phyloP scores from a whole-genome alignment of 2,329 filamentous ascomycete genomes.

The Colletotrichum musicola region DNA sequence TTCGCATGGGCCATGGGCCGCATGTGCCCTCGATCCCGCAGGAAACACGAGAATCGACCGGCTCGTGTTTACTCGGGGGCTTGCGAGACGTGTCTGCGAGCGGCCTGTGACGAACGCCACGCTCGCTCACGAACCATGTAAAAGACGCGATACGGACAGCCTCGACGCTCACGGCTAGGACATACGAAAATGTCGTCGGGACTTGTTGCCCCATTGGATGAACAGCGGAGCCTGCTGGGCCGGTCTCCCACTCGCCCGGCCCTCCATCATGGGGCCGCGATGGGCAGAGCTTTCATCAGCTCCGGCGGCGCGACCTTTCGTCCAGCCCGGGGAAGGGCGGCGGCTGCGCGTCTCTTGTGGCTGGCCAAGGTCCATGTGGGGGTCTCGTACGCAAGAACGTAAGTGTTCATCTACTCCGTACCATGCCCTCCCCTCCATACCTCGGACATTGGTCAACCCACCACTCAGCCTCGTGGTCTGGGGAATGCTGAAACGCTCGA shows the following conservation, averaged over 20 bases:
- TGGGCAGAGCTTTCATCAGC: conserved; percentile 13
- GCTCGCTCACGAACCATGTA: background rate
- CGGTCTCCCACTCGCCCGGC: conserved; percentile 27
- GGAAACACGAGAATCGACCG: background rate
- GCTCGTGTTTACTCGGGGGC: background rate
- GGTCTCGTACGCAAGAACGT: conserved; percentile 18
- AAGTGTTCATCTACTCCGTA: conserved; percentile 6
- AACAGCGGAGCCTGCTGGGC: conserved; percentile 17
- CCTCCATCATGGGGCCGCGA: conserved; percentile 3
- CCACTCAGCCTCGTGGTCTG: conserved; percentile 10
- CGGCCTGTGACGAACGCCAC: conserved; percentile 30
- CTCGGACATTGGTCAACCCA: conserved; percentile 11
- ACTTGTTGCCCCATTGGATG: conserved; percentile 8
- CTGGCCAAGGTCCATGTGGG: conserved; percentile 19
- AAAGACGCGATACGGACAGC: conserved; percentile 4
- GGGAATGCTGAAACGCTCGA: conserved; percentile 33
- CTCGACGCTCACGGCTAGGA: conserved; percentile 21
- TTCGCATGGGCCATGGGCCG: background rate
- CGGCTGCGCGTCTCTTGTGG: conserved; percentile 33
- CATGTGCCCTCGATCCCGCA: background rate
- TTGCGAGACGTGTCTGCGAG: conserved; percentile 14
- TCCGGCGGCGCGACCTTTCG: conserved; percentile 21
- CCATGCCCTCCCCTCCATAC: conserved; percentile 10
- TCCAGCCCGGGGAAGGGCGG: conserved; percentile 17
- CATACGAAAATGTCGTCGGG: conserved; percentile 4